Evolutionary conservation across 371 early-diverging fungal species (phyloP).

Genomic region (Synchytrium microbalum): DNA sequence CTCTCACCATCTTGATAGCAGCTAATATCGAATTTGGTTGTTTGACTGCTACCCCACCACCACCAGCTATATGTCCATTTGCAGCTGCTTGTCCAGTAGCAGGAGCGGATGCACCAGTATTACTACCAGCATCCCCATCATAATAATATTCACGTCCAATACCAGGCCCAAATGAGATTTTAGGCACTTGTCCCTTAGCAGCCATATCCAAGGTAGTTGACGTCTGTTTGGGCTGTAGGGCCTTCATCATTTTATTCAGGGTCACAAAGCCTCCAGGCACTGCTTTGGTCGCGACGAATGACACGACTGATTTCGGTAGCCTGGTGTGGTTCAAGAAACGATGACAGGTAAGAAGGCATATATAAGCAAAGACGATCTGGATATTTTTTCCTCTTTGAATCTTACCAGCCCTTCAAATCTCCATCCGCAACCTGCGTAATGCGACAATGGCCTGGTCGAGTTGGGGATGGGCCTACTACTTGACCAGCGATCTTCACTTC

Average conservation of each 20-base stretch:
- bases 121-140: background rate
- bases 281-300: conserved; percentile 26
- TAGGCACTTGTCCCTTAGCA: conserved; percentile 3
- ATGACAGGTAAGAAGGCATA: too few species aligned
- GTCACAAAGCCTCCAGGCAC: conserved; percentile 11
- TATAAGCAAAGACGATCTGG: too few species aligned
- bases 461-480: conserved; percentile 25
- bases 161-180: background rate
- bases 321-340: too few species aligned
- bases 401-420: conserved; percentile 36
- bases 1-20: background rate
- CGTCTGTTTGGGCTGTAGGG: conserved; percentile 14
- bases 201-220: background rate
- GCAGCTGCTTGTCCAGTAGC: background rate
- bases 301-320: conserved; percentile 27
- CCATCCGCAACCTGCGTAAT: conserved; percentile 36
- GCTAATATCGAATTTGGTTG: background rate
- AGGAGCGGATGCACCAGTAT: background rate
- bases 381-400: too few species aligned
- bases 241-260: conserved; percentile 9
- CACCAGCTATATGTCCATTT: background rate
- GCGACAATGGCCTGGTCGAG: conserved; percentile 10
- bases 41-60: background rate
- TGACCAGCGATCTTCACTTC: conserved; percentile 32
- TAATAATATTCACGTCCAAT: background rate